Conservation (phyloP, 306 rosid species). For the Dalbergia cochinchinensis region DNA sequence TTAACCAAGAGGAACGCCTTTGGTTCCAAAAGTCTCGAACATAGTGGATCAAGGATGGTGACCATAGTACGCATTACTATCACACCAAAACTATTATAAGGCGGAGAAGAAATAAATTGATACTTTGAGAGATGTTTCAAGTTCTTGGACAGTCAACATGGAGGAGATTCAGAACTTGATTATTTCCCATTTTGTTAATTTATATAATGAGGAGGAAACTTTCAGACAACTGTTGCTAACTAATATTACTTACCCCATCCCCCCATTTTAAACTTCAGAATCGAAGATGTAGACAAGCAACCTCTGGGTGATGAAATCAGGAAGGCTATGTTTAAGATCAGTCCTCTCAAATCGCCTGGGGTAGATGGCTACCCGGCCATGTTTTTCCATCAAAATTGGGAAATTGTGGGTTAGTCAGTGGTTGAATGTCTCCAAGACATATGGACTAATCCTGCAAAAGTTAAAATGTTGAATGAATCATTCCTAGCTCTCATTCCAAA, state of each 20-base stretch:
- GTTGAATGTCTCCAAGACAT: too few relatives aligned
- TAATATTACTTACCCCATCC: too few relatives aligned
- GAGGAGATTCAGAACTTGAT: too few relatives aligned
- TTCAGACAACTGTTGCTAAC: too few relatives aligned
- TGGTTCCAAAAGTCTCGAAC: background rate
- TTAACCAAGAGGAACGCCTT: background rate
- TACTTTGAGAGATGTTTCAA: background rate
- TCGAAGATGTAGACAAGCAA: too few relatives aligned
- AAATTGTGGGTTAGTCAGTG: background rate
- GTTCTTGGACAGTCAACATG: background rate
- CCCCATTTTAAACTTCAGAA: too few relatives aligned
- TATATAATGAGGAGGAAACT: too few relatives aligned
- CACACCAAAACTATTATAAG: background rate
- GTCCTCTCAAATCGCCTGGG: background rate
- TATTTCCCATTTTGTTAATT: too few relatives aligned
- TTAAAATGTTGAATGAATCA: too few relatives aligned
- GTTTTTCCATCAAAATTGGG: background rate
- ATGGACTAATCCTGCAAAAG: too few relatives aligned
- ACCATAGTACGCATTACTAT: background rate
- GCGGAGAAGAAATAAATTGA: background rate
- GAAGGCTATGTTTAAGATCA: background rate
- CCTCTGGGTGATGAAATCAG: background rate
- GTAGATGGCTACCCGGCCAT: background rate
- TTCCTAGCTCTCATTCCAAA: too few relatives aligned
- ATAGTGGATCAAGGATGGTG: background rate